phyloP scores from a whole-genome alignment of 768 basidiomycete species.

The Mycena vitilis region DNA sequence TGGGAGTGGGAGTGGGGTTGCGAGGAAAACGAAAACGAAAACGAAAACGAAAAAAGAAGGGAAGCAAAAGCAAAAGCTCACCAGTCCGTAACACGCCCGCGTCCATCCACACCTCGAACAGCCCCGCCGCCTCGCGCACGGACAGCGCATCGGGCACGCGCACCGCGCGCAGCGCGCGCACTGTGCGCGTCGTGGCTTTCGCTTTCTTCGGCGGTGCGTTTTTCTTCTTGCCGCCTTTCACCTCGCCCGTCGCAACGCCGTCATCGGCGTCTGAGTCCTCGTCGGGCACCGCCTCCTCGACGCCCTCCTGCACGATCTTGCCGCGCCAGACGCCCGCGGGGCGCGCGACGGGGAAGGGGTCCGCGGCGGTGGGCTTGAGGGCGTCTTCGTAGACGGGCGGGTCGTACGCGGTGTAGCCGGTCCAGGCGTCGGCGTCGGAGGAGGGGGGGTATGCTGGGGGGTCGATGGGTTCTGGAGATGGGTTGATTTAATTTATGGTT shows the following conservation, averaged over 20 bases:
- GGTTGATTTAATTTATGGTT: too few species aligned
- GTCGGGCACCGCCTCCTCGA: not conserved
- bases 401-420: constrained; percentile 53
- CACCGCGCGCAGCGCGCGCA: constrained; percentile 43
- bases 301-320: not conserved
- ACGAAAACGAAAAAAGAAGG: not conserved
- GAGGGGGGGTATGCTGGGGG: not conserved
- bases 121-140: constrained; percentile 73
- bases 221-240: not conserved
- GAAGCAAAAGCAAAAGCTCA: constrained; percentile 41
- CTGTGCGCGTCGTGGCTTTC: not conserved
- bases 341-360: constrained; percentile 16
- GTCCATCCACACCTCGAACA: constrained; percentile 84
- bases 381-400: constrained; percentile 31
- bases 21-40: not conserved
- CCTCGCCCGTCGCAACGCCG: not conserved
- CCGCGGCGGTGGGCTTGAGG: not conserved
- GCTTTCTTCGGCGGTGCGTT: not conserved
- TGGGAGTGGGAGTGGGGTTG: too few species aligned
- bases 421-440: constrained; percentile 40
- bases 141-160: constrained; percentile 67
- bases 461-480: not conserved
- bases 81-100: constrained; percentile 65
- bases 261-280: not conserved
- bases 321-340: not conserved